These are phyloP conservation scores for Pilaira anomala DNA, from an alignment of 192 early-diverging fungal genomes.

Conservation along the genomic window DNA sequence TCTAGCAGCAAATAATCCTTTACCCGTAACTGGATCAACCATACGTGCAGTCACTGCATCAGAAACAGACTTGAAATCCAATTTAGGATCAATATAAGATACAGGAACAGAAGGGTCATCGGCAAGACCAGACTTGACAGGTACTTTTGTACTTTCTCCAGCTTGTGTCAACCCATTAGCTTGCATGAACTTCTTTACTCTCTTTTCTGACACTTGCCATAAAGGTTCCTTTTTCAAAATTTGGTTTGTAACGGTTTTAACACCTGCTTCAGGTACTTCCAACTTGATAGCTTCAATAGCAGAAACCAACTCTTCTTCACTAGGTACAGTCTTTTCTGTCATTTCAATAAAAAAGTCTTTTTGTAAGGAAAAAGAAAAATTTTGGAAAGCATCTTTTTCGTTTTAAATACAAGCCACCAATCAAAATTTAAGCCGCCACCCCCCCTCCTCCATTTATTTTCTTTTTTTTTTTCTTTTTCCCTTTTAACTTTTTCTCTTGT, in stretches of 20 bases:
- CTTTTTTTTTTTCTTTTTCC: constrained; percentile 8
- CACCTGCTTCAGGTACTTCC: constrained; percentile 49
- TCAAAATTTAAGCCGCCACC: background rate
- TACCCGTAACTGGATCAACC: constrained; percentile 39
- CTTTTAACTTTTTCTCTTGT: constrained; percentile 8
- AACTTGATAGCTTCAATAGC: constrained; percentile 46
- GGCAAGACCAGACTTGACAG: constrained; percentile 38
- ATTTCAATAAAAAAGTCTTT: constrained; percentile 4
- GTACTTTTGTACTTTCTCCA: constrained; percentile 15
- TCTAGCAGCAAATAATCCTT: constrained; percentile 52
- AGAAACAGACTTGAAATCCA: constrained; percentile 40
- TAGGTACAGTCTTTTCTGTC: constrained; percentile 26
- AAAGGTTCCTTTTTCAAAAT: constrained; percentile 41
- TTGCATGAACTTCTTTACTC: constrained; percentile 60
- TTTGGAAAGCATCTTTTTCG: constrained; percentile 1
- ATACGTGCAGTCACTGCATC: constrained; percentile 32
- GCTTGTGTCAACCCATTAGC: constrained; percentile 38
- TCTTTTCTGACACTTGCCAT: constrained; percentile 61
- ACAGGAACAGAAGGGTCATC: constrained; percentile 52
- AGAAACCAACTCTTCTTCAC: constrained; percentile 33
- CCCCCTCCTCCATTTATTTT: background rate
- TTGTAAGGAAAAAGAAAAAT: background rate
- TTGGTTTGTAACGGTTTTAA: constrained; percentile 44
- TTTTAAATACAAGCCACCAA: constrained; percentile 12
- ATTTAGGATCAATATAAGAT: constrained; percentile 43